These are phyloP conservation scores for Kurtzmaniella quercitrusa DNA, from an alignment of 1,139 yeast genomes.

Conservation along the genomic window DNA sequence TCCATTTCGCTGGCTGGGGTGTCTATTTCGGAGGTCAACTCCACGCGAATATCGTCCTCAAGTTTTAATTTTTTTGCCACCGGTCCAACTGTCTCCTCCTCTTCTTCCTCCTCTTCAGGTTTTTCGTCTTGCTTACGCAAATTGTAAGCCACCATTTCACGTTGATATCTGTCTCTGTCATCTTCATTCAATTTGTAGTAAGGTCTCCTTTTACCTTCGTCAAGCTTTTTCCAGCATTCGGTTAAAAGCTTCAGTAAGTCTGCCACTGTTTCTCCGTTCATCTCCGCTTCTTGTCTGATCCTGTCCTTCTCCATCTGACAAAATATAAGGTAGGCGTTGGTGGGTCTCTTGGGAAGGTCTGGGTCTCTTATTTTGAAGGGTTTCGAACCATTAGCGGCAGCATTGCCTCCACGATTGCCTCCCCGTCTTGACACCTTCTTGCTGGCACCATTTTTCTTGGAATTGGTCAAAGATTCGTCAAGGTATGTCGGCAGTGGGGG, in stretches of 20 bases:
- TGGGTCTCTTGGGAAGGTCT: conserved; percentile 80
- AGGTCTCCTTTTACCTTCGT: conserved; percentile 67
- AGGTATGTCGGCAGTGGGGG: conserved; percentile 38
- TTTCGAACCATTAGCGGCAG: conserved; percentile 11
- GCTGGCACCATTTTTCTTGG: conserved; percentile 14
- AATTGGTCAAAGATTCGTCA: conserved; percentile 26
- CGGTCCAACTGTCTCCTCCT: conserved; percentile 13
- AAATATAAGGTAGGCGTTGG: conserved; percentile 82
- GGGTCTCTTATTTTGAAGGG: conserved; percentile 59
- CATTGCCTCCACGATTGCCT: conserved; percentile 5
- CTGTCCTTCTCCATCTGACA: conserved; percentile 84
- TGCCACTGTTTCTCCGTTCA: conserved; percentile 37
- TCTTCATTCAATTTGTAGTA: conserved; percentile 75
- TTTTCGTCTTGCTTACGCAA: conserved; percentile 28
- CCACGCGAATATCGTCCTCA: conserved; percentile 3
- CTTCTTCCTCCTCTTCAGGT: conserved; percentile 16
- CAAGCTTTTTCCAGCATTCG: conserved; percentile 80
- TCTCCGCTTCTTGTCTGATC: conserved; percentile 49
- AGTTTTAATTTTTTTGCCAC: conserved; percentile 13
- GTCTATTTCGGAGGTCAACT: conserved; percentile 12
- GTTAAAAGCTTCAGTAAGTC: conserved; percentile 77
- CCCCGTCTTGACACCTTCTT: conserved; percentile 17
- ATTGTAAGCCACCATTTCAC: conserved; percentile 65
- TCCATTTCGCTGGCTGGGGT: conserved; percentile 11
- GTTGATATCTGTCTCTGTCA: conserved; percentile 70